These are phyloP conservation scores for Neonectria ditissima DNA, from an alignment of 2,329 filamentous ascomycete species.

Conservation along the genomic window DNA sequence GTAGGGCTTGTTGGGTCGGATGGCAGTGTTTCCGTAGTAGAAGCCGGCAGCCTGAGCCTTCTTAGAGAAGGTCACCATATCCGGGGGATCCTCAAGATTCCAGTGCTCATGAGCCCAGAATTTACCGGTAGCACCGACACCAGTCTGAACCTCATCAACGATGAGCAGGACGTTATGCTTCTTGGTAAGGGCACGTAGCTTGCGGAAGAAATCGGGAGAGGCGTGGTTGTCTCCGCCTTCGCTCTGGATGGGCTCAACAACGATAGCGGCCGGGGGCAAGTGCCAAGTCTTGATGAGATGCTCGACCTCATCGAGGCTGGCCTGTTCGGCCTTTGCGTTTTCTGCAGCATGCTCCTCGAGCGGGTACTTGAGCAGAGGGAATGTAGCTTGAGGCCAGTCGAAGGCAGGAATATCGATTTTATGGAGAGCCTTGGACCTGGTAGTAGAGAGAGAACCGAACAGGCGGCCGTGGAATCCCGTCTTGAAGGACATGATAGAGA, in stretches of 20 bases:
- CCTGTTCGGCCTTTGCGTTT: slow-evolving; percentile 84
- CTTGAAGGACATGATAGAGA: slow-evolving; percentile 91
- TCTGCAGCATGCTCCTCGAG: slow-evolving; percentile 82
- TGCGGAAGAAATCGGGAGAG: slow-evolving; percentile 86
- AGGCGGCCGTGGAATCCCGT: slow-evolving; percentile 90
- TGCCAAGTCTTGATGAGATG: slow-evolving; percentile 82
- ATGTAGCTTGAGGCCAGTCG: slow-evolving; percentile 92
- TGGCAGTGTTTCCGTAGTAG: slow-evolving; percentile 84
- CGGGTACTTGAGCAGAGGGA: slow-evolving; percentile 88
- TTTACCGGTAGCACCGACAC: slow-evolving; percentile 90
- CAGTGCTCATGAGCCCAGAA: slow-evolving; percentile 99
- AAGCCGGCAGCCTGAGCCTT: slow-evolving; percentile 95
- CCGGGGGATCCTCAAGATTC: slow-evolving; percentile 81
- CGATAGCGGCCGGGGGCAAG: slow-evolving; percentile 81
- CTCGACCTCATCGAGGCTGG: slow-evolving; percentile 86
- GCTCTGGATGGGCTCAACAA: slow-evolving; percentile 92
- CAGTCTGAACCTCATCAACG: slow-evolving; percentile 94
- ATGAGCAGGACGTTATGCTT: slow-evolving; percentile 86
- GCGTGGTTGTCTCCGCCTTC: slow-evolving; percentile 97
- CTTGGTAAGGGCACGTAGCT: slow-evolving; percentile 82
- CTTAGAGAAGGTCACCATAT: slow-evolving; percentile 96
- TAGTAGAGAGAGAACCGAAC: slow-evolving; percentile 88
- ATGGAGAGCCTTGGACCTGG: slow-evolving; percentile 92
- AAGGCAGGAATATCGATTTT: slow-evolving; percentile 96
- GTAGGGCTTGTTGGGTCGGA: slow-evolving; percentile 92